A percentile compares a stretch with the other conserved stretches of the same genome.
Evolutionary conservation across 305 asterid species (phyloP).

Genomic region (Ruellia speciosa): DNA sequence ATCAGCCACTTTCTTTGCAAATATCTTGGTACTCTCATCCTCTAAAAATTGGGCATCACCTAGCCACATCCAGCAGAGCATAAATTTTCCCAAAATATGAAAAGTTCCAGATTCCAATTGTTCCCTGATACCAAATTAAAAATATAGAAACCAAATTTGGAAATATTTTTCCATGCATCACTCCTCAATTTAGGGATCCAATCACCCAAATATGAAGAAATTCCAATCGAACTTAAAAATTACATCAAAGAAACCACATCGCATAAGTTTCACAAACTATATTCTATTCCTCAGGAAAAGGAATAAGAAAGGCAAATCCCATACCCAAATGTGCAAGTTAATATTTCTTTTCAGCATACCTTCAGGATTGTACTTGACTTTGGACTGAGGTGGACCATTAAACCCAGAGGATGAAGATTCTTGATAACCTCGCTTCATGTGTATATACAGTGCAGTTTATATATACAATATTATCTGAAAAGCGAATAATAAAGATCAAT

Average conservation of each 20-base stretch:
- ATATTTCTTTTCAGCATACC: slow-evolving; percentile 30
- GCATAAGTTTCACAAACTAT: neutral
- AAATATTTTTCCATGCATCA: neutral
- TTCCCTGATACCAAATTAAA: neutral
- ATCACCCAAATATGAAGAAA: slow-evolving; percentile 8
- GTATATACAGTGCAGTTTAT: neutral
- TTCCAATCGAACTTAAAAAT: slow-evolving; percentile 6
- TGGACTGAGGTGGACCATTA: slow-evolving; percentile 71
- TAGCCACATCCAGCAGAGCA: slow-evolving; percentile 17
- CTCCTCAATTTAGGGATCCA: neutral
- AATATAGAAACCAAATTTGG: neutral
- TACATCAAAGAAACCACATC: slow-evolving; percentile 11
- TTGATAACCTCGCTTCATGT: slow-evolving; percentile 76
- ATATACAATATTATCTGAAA: too few relatives aligned
- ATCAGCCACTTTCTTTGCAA: slow-evolving; percentile 87
- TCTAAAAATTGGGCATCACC: slow-evolving; percentile 57
- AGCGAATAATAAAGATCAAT: too few relatives aligned
- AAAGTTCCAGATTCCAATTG: neutral
- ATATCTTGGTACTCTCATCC: slow-evolving; percentile 66
- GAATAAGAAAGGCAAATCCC: neutral
- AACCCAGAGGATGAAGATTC: slow-evolving; percentile 72
- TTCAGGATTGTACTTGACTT: slow-evolving; percentile 58
- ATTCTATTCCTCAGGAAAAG: neutral
- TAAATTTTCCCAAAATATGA: slow-evolving; percentile 4
- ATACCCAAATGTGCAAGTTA: neutral